Evolutionary conservation across 2,329 filamentous ascomycete species (phyloP).

Genomic region (Fusarium sp.): DNA sequence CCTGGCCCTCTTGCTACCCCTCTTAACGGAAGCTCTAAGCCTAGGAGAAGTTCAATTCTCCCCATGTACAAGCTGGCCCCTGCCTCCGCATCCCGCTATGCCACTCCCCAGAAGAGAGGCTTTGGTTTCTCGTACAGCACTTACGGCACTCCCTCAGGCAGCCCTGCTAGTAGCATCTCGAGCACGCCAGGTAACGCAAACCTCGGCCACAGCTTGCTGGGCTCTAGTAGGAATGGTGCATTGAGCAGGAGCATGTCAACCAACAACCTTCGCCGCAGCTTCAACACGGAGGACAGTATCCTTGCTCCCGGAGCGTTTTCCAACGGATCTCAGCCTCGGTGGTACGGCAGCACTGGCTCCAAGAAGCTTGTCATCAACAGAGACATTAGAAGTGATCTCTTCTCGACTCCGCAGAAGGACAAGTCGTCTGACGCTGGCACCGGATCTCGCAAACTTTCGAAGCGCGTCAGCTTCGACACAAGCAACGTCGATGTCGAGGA

Average conservation of each 20-base stretch:
- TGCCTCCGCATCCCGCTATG: constrained; percentile 79
- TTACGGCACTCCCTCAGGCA: constrained; percentile 83
- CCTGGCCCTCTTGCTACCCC: constrained; percentile 94
- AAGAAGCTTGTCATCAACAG: constrained; percentile 96
- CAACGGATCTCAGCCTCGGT: constrained; percentile 70
- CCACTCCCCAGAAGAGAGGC: constrained; percentile 85
- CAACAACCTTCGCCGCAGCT: constrained; percentile 85
- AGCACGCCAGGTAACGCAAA: constrained; percentile 76
- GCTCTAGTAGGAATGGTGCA: constrained; percentile 74
- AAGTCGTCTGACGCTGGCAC: constrained; percentile 53
- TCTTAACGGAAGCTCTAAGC: constrained; percentile 77
- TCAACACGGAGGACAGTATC: constrained; percentile 86
- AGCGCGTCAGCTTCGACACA: constrained; percentile 92
- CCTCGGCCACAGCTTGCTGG: constrained; percentile 72
- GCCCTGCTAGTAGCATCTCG: constrained; percentile 69
- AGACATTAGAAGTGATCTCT: constrained; percentile 79
- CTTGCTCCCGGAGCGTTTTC: constrained; percentile 88
- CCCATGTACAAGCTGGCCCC: constrained; percentile 91
- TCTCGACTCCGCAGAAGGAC: constrained; percentile 68
- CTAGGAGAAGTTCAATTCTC: constrained; percentile 81
- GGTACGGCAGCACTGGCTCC: constrained; percentile 75
- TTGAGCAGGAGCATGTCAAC: constrained; percentile 90
- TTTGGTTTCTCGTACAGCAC: constrained; percentile 95
- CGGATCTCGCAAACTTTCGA: constrained; percentile 70
- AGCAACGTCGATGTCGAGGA: constrained; percentile 57